Base-by-base conservation (phyloP, 306 rosid species). In the Arachis stenosperma region DNA sequence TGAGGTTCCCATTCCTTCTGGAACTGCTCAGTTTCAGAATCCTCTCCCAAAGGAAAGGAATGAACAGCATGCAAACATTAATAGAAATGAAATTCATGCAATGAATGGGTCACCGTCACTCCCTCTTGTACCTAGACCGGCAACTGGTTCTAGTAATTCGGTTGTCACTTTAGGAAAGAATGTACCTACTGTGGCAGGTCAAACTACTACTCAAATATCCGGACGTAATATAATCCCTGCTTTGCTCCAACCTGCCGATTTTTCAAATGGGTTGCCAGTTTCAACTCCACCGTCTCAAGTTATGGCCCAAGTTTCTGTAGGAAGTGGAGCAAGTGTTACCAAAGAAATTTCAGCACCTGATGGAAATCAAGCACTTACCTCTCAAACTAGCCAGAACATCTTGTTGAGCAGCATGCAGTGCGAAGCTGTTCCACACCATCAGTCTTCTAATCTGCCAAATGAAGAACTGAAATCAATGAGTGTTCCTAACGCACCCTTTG, bases 181-280 rank as follows among this genome's bases (percentile, higher is more conserved):
- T 42, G 69, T 44, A 41, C 79, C 84, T 68, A 74, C 75, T 7
- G 51, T 60, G 62, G 73, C 78, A 1, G 74, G 64, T 67, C 88
- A 70, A 84, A 78, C 84, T 41, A 27, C 60, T 56, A 78, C 53
- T 65, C 83, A 69, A n/a, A 75, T 80, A 79, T 8, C 81, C 64
- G 73, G 88, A 80, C 89, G 81, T 64, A 86, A 75, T 40, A 13
- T 81, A 62, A 83, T 80, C 39, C 97, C 98, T 61, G 85, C 84
- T 43, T 62, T 80, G 39, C 86, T 89, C 67, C 82, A 82, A 73
- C 90, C 90, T 51, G 67, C 72, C 61, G 84, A 52, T 68, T 61
- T 72, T 7, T 67, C 81, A 37, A 83, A 86, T n/a, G 89, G 85
- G 58, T 69, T 66, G 36, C 69, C 84, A 6, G 72, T 79, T 81